These are phyloP conservation scores for Cercospora sp. DNA, from an alignment of 2,329 filamentous ascomycete genomes.

Conservation along the genomic window DNA sequence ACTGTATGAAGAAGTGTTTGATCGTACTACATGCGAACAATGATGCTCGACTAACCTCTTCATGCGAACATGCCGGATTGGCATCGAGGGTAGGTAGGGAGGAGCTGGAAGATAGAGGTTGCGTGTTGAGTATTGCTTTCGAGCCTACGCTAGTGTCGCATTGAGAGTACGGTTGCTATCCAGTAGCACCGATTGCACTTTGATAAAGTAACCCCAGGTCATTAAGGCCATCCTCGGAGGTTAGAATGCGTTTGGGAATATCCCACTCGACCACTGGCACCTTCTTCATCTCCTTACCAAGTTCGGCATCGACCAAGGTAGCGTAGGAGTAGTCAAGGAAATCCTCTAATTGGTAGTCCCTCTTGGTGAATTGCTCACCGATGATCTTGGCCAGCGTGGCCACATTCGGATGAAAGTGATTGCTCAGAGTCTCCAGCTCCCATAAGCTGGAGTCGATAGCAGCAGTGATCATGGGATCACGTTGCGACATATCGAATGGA, in stretches of 20 bases:
- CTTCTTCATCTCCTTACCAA: conserved; percentile 81
- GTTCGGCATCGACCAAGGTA: conserved; percentile 80
- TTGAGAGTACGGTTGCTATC: background rate
- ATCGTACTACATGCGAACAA: background rate
- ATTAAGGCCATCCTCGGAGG: conserved; percentile 37
- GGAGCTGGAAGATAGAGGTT: background rate
- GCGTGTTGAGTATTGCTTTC: background rate
- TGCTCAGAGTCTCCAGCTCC: conserved; percentile 89
- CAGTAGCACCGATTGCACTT: conserved; percentile 24
- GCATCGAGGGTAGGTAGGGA: background rate
- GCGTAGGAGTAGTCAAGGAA: conserved; percentile 94
- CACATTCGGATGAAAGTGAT: conserved; percentile 95
- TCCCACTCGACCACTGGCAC: conserved; percentile 87
- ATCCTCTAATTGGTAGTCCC: conserved; percentile 91
- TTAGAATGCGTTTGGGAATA: conserved; percentile 83
- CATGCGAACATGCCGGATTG: background rate
- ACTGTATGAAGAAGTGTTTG: background rate
- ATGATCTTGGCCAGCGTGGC: conserved; percentile 92
- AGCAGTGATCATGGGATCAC: conserved; percentile 78
- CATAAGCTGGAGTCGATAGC: conserved; percentile 93
- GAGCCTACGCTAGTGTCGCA: background rate
- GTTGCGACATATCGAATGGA: conserved; percentile 73
- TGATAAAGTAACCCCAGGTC: conserved; percentile 33
- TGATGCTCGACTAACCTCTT: background rate
- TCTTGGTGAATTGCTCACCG: conserved; percentile 95